phyloP scores from a whole-genome alignment of 1,139 yeast genomes.

The Suhomyces yuchorum region DNA sequence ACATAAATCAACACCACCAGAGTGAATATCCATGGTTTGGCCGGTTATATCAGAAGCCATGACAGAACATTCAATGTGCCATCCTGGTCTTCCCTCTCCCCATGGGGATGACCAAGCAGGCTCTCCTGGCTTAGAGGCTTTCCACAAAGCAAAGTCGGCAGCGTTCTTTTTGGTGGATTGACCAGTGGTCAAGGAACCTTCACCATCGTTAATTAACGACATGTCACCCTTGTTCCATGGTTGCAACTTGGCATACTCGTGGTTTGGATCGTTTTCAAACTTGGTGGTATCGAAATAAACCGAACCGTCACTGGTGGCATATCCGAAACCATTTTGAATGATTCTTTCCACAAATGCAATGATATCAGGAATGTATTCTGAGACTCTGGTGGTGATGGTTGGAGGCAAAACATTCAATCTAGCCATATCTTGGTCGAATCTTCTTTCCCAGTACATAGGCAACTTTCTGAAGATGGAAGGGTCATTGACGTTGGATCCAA shows the following conservation, averaged over 20 bases:
- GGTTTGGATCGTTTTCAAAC: conserved; percentile 72
- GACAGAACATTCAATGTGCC: conserved; percentile 99
- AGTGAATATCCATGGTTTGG: conserved; percentile 83
- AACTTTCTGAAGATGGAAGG: conserved; percentile 79
- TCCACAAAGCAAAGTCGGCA: conserved; percentile 96
- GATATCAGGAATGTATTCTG: conserved; percentile 94
- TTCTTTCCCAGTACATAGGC: conserved; percentile 88
- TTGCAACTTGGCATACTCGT: conserved; percentile 91
- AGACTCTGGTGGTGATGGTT: conserved; percentile 88
- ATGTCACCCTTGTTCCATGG: conserved; percentile 96
- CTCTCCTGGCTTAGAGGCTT: conserved; percentile 94
- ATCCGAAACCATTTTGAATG: conserved; percentile 79
- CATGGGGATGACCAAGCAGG: conserved; percentile 95
- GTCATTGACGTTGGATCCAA: conserved; percentile 78
- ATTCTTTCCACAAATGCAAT: conserved; percentile 75
- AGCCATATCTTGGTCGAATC: conserved; percentile 84
- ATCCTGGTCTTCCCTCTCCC: conserved; percentile 98
- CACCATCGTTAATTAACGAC: conserved; percentile 90
- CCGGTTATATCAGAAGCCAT: conserved; percentile 96
- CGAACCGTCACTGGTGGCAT: conserved; percentile 79
- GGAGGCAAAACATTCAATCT: conserved; percentile 83
- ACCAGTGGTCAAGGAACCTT: conserved; percentile 76
- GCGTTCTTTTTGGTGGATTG: conserved; percentile 61
- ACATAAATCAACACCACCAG: conserved; percentile 96
- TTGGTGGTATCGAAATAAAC: conserved; percentile 91